These are phyloP conservation scores for Agrocybe praecox DNA, from an alignment of 768 basidiomycete genomes.

Conservation along the genomic window DNA sequence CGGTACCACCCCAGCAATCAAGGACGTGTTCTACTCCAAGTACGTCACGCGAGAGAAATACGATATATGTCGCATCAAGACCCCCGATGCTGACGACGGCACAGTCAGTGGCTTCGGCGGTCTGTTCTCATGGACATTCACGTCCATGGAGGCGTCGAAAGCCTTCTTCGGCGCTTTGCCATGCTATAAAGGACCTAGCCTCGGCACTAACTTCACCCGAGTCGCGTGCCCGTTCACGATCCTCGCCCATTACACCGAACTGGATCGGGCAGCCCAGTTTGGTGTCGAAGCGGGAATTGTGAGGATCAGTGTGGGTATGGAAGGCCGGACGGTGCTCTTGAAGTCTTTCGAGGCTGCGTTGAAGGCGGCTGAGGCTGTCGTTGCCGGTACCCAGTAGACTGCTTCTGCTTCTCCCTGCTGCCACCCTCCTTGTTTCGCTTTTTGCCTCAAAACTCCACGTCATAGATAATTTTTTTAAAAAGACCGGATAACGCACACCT, in stretches of 20 bases:
- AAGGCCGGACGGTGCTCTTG: no score
- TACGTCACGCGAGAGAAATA: no score
- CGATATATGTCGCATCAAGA: slow-evolving; percentile 65
- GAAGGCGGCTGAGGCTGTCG: slow-evolving; percentile 63
- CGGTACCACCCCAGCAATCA: slow-evolving; percentile 62
- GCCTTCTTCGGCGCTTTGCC: slow-evolving; percentile 86
- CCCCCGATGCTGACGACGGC: slow-evolving; percentile 33
- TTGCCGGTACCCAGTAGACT: slow-evolving; percentile 3
- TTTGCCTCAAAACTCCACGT: no score
- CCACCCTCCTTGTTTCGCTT: background rate
- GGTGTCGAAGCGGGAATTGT: slow-evolving; percentile 85
- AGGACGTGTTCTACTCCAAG: slow-evolving; percentile 90
- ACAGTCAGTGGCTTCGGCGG: slow-evolving; percentile 73
- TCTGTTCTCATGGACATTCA: slow-evolving; percentile 87
- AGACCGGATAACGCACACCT: slow-evolving; percentile 1
- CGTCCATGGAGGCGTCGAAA: slow-evolving; percentile 59
- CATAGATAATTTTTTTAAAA: no score
- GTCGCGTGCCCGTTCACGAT: slow-evolving; percentile 94
- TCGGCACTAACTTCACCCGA: slow-evolving; percentile 96
- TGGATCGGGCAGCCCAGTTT: slow-evolving; percentile 89
- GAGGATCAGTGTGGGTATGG: no score
- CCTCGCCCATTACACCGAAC: slow-evolving; percentile 85
- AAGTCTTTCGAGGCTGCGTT: no score
- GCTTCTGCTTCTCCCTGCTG: background rate
- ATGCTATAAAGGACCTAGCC: slow-evolving; percentile 87